phyloP scores from a whole-genome alignment of 1,284 basidiomycete species.

The Heterobasidion parviporum region DNA sequence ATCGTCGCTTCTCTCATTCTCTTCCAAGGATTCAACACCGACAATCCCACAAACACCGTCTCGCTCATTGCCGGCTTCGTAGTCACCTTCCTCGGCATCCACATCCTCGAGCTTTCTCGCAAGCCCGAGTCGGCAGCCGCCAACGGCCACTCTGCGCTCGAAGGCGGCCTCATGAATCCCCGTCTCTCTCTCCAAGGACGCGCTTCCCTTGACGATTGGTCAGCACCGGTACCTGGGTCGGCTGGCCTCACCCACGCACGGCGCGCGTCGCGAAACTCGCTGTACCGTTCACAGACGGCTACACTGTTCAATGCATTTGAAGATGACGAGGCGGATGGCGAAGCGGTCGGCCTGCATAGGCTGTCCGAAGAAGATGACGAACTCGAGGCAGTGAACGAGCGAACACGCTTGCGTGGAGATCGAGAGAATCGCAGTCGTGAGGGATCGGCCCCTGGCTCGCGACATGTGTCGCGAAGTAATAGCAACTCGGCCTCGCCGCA shows the following conservation, averaged over 20 bases:
- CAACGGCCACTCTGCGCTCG: constrained; percentile 48
- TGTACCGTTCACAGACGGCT: constrained; percentile 51
- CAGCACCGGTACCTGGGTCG: constrained; percentile 27
- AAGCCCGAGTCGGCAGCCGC: constrained; percentile 42
- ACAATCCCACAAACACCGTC: constrained; percentile 71
- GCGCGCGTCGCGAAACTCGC: constrained; percentile 39
- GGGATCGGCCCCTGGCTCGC: neutral
- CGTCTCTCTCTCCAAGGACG: constrained; percentile 63
- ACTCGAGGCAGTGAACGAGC: constrained; percentile 26
- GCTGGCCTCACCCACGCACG: constrained; percentile 32
- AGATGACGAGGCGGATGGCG: constrained; percentile 22
- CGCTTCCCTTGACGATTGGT: constrained; percentile 66
- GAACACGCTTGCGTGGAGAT: constrained; percentile 19
- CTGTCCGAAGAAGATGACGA: constrained; percentile 21
- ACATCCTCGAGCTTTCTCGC: constrained; percentile 82
- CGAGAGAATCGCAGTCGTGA: neutral
- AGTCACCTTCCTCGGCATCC: constrained; percentile 88
- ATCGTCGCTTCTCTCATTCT: constrained; percentile 93
- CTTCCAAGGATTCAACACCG: constrained; percentile 96
- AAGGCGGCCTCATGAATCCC: constrained; percentile 73
- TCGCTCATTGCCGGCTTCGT: constrained; percentile 85
- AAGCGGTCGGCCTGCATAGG: constrained; percentile 18
- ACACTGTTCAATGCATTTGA: constrained; percentile 63
- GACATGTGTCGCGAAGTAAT: constrained; percentile 6
- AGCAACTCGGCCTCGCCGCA: constrained; percentile 14